Evolutionary conservation across 2,329 filamentous ascomycete genomes (phyloP).

Genomic region (Ophiostoma quercus): DNA sequence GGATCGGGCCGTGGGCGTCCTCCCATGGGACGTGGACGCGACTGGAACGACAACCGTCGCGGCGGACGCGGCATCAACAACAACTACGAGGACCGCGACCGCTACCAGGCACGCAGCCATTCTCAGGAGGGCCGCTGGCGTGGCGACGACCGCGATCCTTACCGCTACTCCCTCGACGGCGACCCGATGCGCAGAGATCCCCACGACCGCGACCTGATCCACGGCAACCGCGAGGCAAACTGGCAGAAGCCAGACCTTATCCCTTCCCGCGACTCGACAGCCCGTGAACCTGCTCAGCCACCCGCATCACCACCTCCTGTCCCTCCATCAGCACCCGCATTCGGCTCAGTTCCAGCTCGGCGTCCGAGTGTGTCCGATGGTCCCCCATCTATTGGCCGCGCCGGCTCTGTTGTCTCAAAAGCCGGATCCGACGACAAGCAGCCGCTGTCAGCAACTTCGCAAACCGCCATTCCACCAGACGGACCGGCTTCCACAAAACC

Average conservation of each 20-base stretch:
- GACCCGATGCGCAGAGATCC: slow-evolving; percentile 36
- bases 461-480: not conserved
- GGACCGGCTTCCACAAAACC: slow-evolving; percentile 33
- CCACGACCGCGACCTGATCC: slow-evolving; percentile 49
- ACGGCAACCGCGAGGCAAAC: slow-evolving; percentile 43
- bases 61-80: slow-evolving; percentile 42
- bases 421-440: slow-evolving; percentile 47
- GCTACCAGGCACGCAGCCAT: slow-evolving; percentile 57
- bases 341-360: slow-evolving; percentile 51
- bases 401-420: slow-evolving; percentile 46
- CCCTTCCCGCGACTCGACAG: slow-evolving; percentile 42
- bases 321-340: slow-evolving; percentile 54
- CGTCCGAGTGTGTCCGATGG: slow-evolving; percentile 37
- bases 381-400: slow-evolving; percentile 30
- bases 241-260: slow-evolving; percentile 50
- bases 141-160: slow-evolving; percentile 46
- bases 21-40: slow-evolving; percentile 34
- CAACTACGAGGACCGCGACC: slow-evolving; percentile 58
- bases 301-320: slow-evolving; percentile 53
- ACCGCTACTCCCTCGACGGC: slow-evolving; percentile 35
- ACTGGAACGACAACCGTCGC: slow-evolving; percentile 47
- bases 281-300: slow-evolving; percentile 42
- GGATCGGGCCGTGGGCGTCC: slow-evolving; percentile 51
- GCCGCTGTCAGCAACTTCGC: slow-evolving; percentile 39
- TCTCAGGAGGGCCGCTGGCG: slow-evolving; percentile 61